These are phyloP conservation scores for Hylodesmum podocarpum DNA, from an alignment of 306 rosid genomes.

Conservation along the genomic window DNA sequence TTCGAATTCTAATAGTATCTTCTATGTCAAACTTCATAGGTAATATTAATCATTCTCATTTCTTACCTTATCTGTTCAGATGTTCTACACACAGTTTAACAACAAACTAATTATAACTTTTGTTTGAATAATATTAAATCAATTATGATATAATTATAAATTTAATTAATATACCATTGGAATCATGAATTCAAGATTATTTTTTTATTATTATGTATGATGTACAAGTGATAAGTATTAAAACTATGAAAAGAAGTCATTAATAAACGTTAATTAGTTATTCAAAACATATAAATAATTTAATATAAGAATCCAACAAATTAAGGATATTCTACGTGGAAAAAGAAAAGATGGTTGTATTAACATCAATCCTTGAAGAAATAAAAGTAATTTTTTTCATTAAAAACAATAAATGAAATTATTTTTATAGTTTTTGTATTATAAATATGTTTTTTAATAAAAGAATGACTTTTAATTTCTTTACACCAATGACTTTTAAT, in stretches of 20 bases:
- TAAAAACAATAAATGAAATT: too few relatives aligned
- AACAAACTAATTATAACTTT: background rate
- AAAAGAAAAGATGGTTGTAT: background rate
- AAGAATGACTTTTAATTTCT: too few relatives aligned
- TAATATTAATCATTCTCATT: background rate
- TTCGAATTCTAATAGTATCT: too few relatives aligned
- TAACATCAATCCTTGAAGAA: too few relatives aligned
- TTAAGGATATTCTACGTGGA: background rate
- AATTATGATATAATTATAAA: background rate
- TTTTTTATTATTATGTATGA: background rate
- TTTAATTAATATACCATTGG: background rate
- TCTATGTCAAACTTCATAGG: too few relatives aligned
- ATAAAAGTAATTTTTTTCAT: too few relatives aligned
- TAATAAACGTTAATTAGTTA: background rate
- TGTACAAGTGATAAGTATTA: too few relatives aligned
- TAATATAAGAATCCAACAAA: too few relatives aligned
- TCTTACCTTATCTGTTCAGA: background rate
- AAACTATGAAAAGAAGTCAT: background rate
- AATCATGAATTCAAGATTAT: background rate
- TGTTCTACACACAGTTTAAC: background rate
- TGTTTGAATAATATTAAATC: background rate
- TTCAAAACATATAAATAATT: too few relatives aligned
- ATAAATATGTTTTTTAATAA: too few relatives aligned
- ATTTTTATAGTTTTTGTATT: too few relatives aligned
- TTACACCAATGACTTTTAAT: too few relatives aligned